Conservation (phyloP, 2,329 filamentous ascomycete genomes). For the Parastagonospora avenae region DNA sequence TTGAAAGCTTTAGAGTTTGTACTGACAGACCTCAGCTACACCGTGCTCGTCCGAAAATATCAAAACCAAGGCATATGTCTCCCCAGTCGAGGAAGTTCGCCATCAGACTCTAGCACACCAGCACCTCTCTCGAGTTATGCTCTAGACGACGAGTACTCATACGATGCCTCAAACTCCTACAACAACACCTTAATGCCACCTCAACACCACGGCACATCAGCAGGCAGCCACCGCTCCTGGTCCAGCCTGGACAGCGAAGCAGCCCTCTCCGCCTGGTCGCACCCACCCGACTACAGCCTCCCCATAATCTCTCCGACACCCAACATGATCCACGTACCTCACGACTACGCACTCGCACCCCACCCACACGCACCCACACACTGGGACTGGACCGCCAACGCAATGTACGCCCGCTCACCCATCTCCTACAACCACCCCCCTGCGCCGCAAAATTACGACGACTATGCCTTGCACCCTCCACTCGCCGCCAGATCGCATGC, state of each 20-base stretch:
- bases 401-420: constrained; percentile 20
- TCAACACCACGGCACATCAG: constrained; percentile 22
- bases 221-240: constrained; percentile 28
- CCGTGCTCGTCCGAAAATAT: constrained; percentile 37
- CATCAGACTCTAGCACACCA: constrained; percentile 24
- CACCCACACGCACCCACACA: constrained; percentile 13
- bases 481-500: constrained; percentile 16
- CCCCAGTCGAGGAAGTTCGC: constrained; percentile 26
- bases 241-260: constrained; percentile 21
- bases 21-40: constrained; percentile 26
- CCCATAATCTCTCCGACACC: constrained; percentile 11
- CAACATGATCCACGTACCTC: constrained; percentile 8
- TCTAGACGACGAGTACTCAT: constrained; percentile 25
- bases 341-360: constrained; percentile 13
- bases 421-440: constrained; percentile 10
- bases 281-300: constrained; percentile 23
- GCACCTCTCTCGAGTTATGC: constrained; percentile 14
- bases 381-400: constrained; percentile 23
- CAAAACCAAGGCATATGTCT: constrained; percentile 37
- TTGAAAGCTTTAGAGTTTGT: neutral
- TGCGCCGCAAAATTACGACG: constrained; percentile 12
- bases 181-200: constrained; percentile 25
- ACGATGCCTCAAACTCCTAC: constrained; percentile 18
- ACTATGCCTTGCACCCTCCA: constrained; percentile 20
- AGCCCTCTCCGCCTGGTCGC: constrained; percentile 28